Percentiles rank a stretch among this genome's conserved stretches.
These are phyloP conservation scores for Populus simonii DNA, from an alignment of 345 rosid genomes.

Conservation along the genomic window DNA sequence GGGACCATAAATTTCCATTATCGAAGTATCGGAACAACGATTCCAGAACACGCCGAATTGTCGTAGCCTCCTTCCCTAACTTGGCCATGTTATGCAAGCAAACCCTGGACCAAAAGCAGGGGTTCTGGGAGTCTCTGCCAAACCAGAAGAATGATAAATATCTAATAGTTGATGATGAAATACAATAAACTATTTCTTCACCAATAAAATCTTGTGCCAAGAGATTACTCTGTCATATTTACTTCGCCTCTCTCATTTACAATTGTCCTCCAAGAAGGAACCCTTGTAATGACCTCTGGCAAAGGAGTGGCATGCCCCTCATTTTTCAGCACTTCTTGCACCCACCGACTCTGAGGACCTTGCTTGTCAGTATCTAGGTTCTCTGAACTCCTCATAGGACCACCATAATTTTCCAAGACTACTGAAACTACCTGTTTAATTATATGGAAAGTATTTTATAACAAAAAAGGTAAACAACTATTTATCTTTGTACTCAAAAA, in stretches of 20 bases:
- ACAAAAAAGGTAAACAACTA: neutral
- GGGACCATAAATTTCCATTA: conserved; percentile 68
- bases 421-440: conserved; percentile 72
- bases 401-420: conserved; percentile 79
- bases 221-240: conserved; percentile 58
- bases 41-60: conserved; percentile 81
- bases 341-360: conserved; percentile 54
- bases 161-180: conserved; percentile 8
- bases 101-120: conserved; percentile 90
- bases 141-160: conserved; percentile 19
- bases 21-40: conserved; percentile 89
- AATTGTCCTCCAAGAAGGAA: conserved; percentile 74
- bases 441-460: neutral
- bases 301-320: conserved; percentile 54
- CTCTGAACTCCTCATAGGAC: conserved; percentile 34
- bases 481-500: neutral
- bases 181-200: conserved; percentile 5
- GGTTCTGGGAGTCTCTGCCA: conserved; percentile 64
- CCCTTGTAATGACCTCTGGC: conserved; percentile 39
- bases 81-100: conserved; percentile 93
- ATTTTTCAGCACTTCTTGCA: conserved; percentile 68
- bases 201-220: conserved; percentile 18
- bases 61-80: conserved; percentile 91
- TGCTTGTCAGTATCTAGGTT: conserved; percentile 33
- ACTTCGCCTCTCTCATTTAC: conserved; percentile 80